Evolutionary conservation across 352 stramenopile species (phyloP).

Genomic region (Albugo laibachii): DNA sequence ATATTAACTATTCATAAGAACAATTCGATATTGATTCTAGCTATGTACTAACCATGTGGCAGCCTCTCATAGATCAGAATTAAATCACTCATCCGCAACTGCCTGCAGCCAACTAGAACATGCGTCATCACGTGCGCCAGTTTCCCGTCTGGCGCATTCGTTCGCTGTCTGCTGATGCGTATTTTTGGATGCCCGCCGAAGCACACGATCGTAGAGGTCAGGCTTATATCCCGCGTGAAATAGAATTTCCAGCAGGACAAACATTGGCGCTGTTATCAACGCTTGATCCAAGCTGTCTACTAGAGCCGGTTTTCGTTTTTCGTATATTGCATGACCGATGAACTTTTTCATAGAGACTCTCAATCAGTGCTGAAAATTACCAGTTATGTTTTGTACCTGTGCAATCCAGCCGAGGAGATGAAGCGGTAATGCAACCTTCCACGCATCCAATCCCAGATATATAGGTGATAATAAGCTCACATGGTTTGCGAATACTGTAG

Average conservation of each 20-base stretch:
- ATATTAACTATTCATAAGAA: no score
- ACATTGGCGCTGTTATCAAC: constrained; percentile 63
- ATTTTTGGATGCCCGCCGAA: constrained; percentile 38
- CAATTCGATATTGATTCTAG: no score
- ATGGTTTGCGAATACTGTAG: constrained; percentile 40
- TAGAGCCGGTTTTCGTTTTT: constrained; percentile 62
- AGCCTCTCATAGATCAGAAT: no score
- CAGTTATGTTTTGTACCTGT: constrained; percentile 6
- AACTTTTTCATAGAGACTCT: constrained; percentile 20
- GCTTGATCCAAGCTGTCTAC: constrained; percentile 73
- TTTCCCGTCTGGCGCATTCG: no score
- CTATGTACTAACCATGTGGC: no score
- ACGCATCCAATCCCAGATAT: constrained; percentile 17
- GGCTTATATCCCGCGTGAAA: constrained; percentile 59
- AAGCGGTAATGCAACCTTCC: constrained; percentile 29
- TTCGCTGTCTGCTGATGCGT: no score
- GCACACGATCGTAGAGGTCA: constrained; percentile 35
- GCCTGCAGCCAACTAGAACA: no score
- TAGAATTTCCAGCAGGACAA: constrained; percentile 65
- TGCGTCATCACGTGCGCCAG: no score
- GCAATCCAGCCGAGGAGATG: constrained; percentile 50
- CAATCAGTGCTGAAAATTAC: no score
- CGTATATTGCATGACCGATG: constrained; percentile 71
- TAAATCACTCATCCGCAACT: no score
- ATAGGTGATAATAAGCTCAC: constrained; percentile 17